These are phyloP conservation scores for Yamadazyma diddensiae DNA, from an alignment of 1,139 yeast genomes.

Conservation along the genomic window DNA sequence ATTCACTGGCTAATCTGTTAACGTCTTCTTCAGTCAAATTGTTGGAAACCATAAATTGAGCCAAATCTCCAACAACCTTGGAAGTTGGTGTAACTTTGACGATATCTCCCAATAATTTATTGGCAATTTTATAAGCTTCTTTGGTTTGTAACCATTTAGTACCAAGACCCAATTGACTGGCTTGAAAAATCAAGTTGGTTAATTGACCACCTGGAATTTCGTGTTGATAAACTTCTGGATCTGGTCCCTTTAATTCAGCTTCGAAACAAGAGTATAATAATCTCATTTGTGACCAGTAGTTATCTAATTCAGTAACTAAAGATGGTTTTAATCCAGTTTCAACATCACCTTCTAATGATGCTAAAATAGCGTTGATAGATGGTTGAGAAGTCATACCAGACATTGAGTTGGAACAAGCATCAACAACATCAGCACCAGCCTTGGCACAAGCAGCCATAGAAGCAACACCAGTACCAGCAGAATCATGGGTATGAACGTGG, in stretches of 20 bases:
- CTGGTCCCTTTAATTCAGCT: constrained; percentile 98
- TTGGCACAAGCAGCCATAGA: constrained; percentile 91
- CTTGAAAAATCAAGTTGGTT: constrained; percentile 96
- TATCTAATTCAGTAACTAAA: constrained; percentile 77
- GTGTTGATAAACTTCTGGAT: constrained; percentile 96
- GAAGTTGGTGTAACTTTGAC: constrained; percentile 99
- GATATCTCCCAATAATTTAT: constrained; percentile 85
- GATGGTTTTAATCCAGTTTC: constrained; percentile 69
- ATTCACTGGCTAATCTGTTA: constrained; percentile 75
- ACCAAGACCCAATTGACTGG: constrained; percentile 97
- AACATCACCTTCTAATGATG: constrained; percentile 85
- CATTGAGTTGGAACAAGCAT: constrained; percentile 95
- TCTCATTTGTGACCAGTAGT: constrained; percentile 99
- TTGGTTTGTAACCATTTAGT: constrained; percentile 95
- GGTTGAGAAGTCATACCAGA: constrained; percentile 99
- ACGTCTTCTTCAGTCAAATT: constrained; percentile 85
- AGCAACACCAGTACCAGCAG: constrained; percentile 99
- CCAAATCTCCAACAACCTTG: constrained; percentile 97
- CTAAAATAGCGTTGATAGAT: constrained; percentile 86
- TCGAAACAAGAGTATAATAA: constrained; percentile 93
- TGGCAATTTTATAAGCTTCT: constrained; percentile 88
- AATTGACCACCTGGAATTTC: constrained; percentile 99
- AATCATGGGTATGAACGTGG: constrained; percentile 98
- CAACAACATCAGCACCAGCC: constrained; percentile 98
- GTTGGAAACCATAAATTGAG: constrained; percentile 98